Base-by-base conservation (phyloP, 495 filamentous ascomycete species). In the Aspergillus nanangensis region DNA sequence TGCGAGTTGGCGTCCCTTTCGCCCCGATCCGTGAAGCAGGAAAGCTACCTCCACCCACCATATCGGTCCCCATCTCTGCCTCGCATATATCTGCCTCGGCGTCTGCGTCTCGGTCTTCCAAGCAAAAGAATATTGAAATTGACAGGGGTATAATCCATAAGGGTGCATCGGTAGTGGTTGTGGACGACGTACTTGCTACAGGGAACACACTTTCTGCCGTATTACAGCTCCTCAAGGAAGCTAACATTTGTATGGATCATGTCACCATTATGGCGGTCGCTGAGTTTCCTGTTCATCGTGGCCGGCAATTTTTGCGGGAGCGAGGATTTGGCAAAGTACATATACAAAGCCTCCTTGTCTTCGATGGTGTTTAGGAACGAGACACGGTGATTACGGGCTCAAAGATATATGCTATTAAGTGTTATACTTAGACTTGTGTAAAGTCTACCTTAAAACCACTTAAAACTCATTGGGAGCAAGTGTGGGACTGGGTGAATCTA, bases 121-220 rank as follows among this genome's bases (percentile, higher is more conserved):
- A 55, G 45, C 66, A 69, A 58, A 65, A 65, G 49, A 50, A 50
- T 35, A 71, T 85, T 11, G 79, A 82, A 61, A 76, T 85, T 56
- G 65, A 68, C 20, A 56, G 55, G 44, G 65, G 68, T 61, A 59
- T 68, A 36, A 47, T 83, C 38, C 65, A 66, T 3, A 58, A 15
- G 32, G 72, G 63, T 19, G 63, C 63, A 14, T 67, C 69, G 35
- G 74, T 84, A 14, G 63, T 84, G 47, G 71, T 86, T 5, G 69
- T 86, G 36, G 80, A 86, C 58, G 81, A 86, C 65, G 80, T 83
- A 44, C 74, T 84, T 51, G 71, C 80, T 27, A 79, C 77, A 22
- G 81, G 79, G 41, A 48, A 69, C 52, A 84, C 80, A 41, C 74
- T 84, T 55, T 79, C 71, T 60, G 77, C 75, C 33, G 68, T 81